These are phyloP conservation scores for Colletotrichum caudatum DNA, from an alignment of 2,329 filamentous ascomycete species.

Conservation along the genomic window DNA sequence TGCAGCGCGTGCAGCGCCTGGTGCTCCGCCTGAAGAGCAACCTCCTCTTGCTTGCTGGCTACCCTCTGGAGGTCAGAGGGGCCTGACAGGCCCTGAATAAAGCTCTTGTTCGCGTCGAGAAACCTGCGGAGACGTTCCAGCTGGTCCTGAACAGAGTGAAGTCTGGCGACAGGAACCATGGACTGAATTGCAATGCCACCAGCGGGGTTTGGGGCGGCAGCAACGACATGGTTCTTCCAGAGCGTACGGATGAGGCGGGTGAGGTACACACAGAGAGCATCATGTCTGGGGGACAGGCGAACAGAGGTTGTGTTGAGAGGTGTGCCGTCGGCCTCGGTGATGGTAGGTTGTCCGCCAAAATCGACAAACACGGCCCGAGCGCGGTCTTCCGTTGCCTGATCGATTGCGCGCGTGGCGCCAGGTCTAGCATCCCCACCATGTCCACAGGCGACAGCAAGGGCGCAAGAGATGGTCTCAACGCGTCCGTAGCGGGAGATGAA, in stretches of 20 bases:
- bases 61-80: constrained; percentile 85
- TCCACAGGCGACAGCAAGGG: constrained; percentile 93
- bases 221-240: constrained; percentile 85
- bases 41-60: constrained; percentile 87
- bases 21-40: constrained; percentile 93
- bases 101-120: constrained; percentile 85
- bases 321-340: constrained; percentile 82
- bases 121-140: constrained; percentile 84
- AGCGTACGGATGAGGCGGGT: constrained; percentile 88
- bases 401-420: constrained; percentile 80
- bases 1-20: constrained; percentile 89
- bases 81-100: constrained; percentile 94
- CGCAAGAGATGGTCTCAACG: constrained; percentile 88
- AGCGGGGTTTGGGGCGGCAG: constrained; percentile 61
- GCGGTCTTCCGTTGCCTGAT: constrained; percentile 86
- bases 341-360: constrained; percentile 86
- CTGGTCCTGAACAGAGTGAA: constrained; percentile 83
- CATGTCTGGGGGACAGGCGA: constrained; percentile 87
- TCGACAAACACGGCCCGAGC: constrained; percentile 92
- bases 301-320: constrained; percentile 83
- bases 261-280: constrained; percentile 89
- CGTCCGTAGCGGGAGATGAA: constrained; percentile 90
- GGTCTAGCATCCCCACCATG: constrained; percentile 83
- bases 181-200: constrained; percentile 74
- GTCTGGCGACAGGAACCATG: constrained; percentile 74